phyloP scores from a whole-genome alignment of 768 basidiomycete genomes.

The Dacryopinax primogenitus region DNA sequence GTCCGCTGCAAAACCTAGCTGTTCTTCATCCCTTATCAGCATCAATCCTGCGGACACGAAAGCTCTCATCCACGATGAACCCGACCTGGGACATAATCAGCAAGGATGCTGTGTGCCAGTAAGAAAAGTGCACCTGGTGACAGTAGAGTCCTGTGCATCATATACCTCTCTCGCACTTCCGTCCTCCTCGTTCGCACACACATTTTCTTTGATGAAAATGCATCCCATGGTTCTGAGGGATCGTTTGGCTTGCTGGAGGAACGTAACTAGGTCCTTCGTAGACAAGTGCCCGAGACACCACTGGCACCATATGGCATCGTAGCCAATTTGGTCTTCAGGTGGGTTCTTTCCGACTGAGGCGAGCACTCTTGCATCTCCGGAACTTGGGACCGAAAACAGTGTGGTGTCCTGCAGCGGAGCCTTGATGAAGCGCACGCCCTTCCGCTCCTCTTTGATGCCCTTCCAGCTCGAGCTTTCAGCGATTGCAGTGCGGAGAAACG shows the following conservation, averaged over 20 bases:
- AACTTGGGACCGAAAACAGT: conserved; percentile 38
- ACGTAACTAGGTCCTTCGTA: conserved; percentile 61
- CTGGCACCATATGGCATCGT: conserved; percentile 92
- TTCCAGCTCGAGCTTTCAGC: conserved; percentile 41
- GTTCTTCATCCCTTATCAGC: conserved; percentile 60
- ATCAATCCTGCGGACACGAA: conserved; percentile 63
- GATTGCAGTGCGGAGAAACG: conserved; percentile 65
- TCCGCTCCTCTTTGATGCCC: conserved; percentile 48
- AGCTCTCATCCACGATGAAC: conserved; percentile 61
- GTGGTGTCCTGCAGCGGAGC: conserved; percentile 72
- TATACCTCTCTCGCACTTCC: conserved; percentile 45
- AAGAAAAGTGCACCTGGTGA: conserved; percentile 53
- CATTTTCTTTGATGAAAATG: conserved; percentile 87
- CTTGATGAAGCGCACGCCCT: conserved; percentile 67
- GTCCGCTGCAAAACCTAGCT: conserved; percentile 69
- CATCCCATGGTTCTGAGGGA: conserved; percentile 50
- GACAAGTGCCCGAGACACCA: conserved; percentile 89
- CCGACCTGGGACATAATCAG: conserved; percentile 44
- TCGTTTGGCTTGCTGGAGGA: conserved; percentile 50
- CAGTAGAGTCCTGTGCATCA: conserved; percentile 77
- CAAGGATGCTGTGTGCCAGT: conserved; percentile 1
- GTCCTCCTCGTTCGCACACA: conserved; percentile 48
- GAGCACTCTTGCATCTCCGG: conserved; percentile 30
- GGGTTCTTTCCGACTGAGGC: conserved; percentile 47
- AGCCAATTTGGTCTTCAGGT: conserved; percentile 29